Percentiles rank a stretch among this genome's conserved stretches.
Conservation (phyloP, 75 land plant species). For the Ceratopteris richardii region DNA sequence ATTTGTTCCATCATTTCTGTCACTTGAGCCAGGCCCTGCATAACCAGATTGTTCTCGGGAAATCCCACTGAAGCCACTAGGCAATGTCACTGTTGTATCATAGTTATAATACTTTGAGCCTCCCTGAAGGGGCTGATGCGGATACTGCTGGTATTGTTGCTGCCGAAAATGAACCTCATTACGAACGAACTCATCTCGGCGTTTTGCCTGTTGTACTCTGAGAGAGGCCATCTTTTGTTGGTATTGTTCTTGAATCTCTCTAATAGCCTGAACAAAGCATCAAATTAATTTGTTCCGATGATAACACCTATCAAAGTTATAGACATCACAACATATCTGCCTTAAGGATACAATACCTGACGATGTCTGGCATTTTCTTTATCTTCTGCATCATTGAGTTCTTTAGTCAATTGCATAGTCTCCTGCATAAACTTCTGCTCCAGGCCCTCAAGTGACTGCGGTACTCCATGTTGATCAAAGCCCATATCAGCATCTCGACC, state of each 20-base stretch:
- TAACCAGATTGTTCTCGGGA: conserved; percentile 1
- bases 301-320: neutral
- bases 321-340: neutral
- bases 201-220: conserved; percentile 53
- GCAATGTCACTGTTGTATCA: neutral
- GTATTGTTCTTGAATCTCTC: conserved; percentile 68
- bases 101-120: conserved; percentile 3
- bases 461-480: conserved; percentile 27
- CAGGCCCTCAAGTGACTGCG: conserved; percentile 61
- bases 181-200: conserved; percentile 63
- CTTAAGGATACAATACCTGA: conserved; percentile 49
- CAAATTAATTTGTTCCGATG: neutral
- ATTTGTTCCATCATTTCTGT: conserved; percentile 1
- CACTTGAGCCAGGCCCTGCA: neutral
- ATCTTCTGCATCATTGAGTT: conserved; percentile 76
- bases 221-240: conserved; percentile 56
- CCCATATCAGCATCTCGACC: conserved; percentile 31
- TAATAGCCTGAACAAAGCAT: conserved; percentile 43
- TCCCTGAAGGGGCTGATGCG: neutral
- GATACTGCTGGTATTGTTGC: conserved; percentile 52
- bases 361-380: conserved; percentile 80
- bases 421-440: conserved; percentile 72
- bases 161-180: conserved; percentile 61
- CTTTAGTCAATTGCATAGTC: conserved; percentile 61
- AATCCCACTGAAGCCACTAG: neutral